These are phyloP conservation scores for Cymodocea nodosa DNA, from an alignment of 116 monocot species.

Conservation along the genomic window DNA sequence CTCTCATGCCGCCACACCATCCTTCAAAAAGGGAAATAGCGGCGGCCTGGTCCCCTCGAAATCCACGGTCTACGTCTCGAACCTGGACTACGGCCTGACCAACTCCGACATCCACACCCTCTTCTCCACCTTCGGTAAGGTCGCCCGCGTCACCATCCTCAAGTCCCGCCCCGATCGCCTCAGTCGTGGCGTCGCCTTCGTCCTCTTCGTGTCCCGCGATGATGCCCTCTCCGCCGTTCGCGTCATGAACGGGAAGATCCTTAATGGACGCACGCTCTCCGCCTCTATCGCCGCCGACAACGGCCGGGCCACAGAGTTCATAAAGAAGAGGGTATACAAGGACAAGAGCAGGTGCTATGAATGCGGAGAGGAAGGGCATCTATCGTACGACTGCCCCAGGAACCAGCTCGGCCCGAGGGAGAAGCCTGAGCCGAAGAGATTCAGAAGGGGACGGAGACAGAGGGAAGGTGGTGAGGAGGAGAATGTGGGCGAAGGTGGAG, in stretches of 20 bases:
- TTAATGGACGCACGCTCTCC: constrained; percentile 70
- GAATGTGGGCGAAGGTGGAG: too few species aligned
- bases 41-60: constrained; percentile 95
- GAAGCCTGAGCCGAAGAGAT: constrained; percentile 44
- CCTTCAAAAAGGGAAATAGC: constrained; percentile 27
- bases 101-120: constrained; percentile 97
- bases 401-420: constrained; percentile 82
- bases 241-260: constrained; percentile 59
- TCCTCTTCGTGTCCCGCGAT: constrained; percentile 82
- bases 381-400: constrained; percentile 77
- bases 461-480: constrained; percentile 4
- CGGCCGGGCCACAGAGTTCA: constrained; percentile 85
- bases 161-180: constrained; percentile 63
- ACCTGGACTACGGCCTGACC: constrained; percentile 84
- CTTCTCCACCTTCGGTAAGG: constrained; percentile 96
- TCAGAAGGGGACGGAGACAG: constrained; percentile 18
- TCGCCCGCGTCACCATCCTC: constrained; percentile 85
- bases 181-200: constrained; percentile 87
- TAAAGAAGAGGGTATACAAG: constrained; percentile 61
- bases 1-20: background rate
- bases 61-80: constrained; percentile 88
- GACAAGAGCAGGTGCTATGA: constrained; percentile 95
- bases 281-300: constrained; percentile 85
- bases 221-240: constrained; percentile 58
- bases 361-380: constrained; percentile 84